Percentiles rank a stretch among this genome's conserved stretches.
Evolutionary conservation across 164 flowering plant species (phyloP).

Genomic region (Umbilicus rupestris): DNA sequence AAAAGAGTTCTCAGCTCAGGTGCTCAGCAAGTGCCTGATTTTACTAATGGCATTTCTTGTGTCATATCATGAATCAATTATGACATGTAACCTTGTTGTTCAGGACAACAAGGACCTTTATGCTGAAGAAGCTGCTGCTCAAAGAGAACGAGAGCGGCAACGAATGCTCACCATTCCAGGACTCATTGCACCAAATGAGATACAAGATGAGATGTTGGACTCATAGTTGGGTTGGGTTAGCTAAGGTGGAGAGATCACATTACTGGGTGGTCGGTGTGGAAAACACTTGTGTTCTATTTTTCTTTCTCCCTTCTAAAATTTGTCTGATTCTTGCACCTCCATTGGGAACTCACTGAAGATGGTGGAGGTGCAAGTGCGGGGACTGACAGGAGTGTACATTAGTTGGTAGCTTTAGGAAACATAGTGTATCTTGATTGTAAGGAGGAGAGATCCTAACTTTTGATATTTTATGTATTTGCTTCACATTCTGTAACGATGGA

Average conservation of each 20-base stretch:
- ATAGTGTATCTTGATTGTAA: neutral
- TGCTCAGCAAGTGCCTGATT: conserved; percentile 11
- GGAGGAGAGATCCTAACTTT: neutral
- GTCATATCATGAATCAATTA: neutral
- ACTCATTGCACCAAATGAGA: conserved; percentile 87
- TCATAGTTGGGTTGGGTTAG: conserved; percentile 24
- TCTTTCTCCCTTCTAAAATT: neutral
- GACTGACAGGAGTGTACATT: neutral
- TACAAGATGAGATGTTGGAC: conserved; percentile 95
- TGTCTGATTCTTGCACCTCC: neutral
- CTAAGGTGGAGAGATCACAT: neutral
- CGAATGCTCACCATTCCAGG: conserved; percentile 90
- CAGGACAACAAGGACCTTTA: conserved; percentile 98
- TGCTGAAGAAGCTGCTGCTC: conserved; percentile 96
- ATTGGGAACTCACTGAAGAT: neutral
- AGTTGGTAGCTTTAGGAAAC: neutral
- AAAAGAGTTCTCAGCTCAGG: conserved; percentile 98
- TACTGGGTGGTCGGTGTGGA: neutral
- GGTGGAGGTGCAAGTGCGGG: conserved; percentile 3
- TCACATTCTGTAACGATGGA: neutral
- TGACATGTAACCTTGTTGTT: conserved; percentile 9
- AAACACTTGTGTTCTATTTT: neutral
- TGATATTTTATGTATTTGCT: neutral
- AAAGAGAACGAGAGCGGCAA: conserved; percentile 79
- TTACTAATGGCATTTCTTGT: neutral